These are phyloP conservation scores for Lumnitzera littorea DNA, from an alignment of 345 rosid genomes.

Conservation along the genomic window DNA sequence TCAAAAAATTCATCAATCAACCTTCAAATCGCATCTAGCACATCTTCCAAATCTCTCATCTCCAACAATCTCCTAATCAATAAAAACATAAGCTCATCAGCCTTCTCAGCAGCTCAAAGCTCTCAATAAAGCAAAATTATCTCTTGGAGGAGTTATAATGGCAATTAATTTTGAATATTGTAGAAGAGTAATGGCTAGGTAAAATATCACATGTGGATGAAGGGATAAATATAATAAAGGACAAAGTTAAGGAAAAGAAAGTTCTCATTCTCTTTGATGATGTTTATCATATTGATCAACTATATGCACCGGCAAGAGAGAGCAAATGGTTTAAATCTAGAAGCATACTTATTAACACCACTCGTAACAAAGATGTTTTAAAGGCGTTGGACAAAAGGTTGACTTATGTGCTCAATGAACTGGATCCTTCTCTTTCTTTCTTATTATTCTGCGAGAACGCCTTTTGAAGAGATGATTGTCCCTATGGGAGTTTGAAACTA, in stretches of 20 bases:
- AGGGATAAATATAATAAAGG: neutral
- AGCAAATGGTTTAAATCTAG: neutral
- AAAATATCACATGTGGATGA: neutral
- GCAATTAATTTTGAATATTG: neutral
- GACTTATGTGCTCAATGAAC: neutral
- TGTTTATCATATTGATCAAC: neutral
- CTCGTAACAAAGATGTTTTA: neutral
- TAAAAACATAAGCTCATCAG: no score
- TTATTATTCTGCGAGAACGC: slow-evolving; percentile 2
- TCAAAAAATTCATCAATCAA: no score
- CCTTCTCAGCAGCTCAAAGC: no score
- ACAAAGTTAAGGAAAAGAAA: neutral
- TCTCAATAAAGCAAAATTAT: no score
- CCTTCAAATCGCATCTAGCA: no score
- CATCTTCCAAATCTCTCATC: no score
- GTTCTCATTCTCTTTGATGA: slow-evolving; percentile 10
- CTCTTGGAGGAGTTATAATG: neutral
- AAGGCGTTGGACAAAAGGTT: accelerated
- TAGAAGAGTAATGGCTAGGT: neutral
- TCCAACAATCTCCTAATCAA: no score
- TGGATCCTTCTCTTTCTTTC: neutral
- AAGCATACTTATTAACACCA: slow-evolving; percentile 2
- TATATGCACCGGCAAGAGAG: neutral
- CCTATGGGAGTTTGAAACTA: neutral
- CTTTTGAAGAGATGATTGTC: neutral